These are phyloP conservation scores for Notholithocarpus densiflorus DNA, from an alignment of 306 rosid genomes.

Conservation along the genomic window DNA sequence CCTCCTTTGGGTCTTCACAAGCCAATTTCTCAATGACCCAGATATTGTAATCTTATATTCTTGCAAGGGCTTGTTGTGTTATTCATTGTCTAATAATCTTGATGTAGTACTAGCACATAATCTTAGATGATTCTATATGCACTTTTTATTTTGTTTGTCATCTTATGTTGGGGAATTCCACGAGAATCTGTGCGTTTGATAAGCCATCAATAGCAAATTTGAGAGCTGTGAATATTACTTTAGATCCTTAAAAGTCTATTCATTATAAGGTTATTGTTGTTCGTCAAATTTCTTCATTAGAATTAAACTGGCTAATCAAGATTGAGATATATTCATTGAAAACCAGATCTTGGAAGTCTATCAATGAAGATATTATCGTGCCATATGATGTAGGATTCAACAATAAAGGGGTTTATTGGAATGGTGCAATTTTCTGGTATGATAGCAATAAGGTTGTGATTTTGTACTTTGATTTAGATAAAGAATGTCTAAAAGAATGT, in stretches of 20 bases:
- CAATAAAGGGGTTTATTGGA: conserved; percentile 10
- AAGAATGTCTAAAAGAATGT: background rate
- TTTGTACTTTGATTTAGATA: conserved; percentile 3
- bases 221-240: conserved; percentile 4
- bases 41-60: background rate
- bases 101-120: background rate
- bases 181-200: background rate
- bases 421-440: conserved; percentile 18
- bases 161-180: conserved; percentile 2
- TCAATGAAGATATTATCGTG: background rate
- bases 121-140: background rate
- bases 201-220: background rate
- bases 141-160: conserved; percentile 9
- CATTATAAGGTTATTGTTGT: conserved; percentile 6
- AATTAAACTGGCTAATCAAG: background rate
- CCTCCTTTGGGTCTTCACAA: background rate
- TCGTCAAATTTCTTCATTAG: background rate
- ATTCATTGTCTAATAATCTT: background rate
- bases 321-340: conserved; percentile 16
- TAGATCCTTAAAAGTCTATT: conserved; percentile 17
- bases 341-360: conserved; percentile 12
- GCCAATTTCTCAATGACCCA: background rate
- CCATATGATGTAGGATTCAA: background rate
- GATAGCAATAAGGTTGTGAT: background rate
- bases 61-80: conserved; percentile 27